Conservation (phyloP, 768 basidiomycete species). For the Suillus americanus region DNA sequence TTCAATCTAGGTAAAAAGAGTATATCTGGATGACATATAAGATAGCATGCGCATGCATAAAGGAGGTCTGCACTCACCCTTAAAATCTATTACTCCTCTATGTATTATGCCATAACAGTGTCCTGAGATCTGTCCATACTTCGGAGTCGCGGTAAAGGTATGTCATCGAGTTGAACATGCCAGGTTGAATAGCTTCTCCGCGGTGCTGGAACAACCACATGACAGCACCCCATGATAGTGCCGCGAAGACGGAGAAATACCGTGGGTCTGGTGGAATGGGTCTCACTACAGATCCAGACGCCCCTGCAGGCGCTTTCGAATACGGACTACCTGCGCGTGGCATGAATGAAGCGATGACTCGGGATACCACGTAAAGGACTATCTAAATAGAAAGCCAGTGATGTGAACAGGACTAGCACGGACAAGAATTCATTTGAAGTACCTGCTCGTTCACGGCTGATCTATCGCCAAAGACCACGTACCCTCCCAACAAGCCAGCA, state of each 20-base stretch:
- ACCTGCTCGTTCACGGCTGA: constrained; percentile 93
- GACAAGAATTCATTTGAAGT: constrained; percentile 3
- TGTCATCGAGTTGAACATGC: constrained; percentile 95
- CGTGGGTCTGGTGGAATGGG: constrained; percentile 83
- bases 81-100: constrained; percentile 29
- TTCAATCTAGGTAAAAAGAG: constrained; percentile 8
- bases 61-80: neutral
- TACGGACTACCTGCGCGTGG: constrained; percentile 70
- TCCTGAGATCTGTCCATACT: constrained; percentile 76
- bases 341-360: constrained; percentile 88
- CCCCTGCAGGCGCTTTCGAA: constrained; percentile 41
- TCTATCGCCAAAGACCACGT: constrained; percentile 82
- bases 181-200: constrained; percentile 91
- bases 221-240: constrained; percentile 90
- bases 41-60: neutral
- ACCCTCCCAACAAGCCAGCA: constrained; percentile 91
- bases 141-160: constrained; percentile 96
- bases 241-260: constrained; percentile 86
- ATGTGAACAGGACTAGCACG: constrained; percentile 9
- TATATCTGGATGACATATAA: constrained; percentile 19
- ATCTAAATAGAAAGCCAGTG: constrained; percentile 53
- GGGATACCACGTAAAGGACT: constrained; percentile 92
- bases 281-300: constrained; percentile 45
- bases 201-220: constrained; percentile 94
- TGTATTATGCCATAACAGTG: constrained; percentile 90